Evolutionary conservation across 75 land plant genomes (phyloP).

Genomic region (Pinus tabuliformis): DNA sequence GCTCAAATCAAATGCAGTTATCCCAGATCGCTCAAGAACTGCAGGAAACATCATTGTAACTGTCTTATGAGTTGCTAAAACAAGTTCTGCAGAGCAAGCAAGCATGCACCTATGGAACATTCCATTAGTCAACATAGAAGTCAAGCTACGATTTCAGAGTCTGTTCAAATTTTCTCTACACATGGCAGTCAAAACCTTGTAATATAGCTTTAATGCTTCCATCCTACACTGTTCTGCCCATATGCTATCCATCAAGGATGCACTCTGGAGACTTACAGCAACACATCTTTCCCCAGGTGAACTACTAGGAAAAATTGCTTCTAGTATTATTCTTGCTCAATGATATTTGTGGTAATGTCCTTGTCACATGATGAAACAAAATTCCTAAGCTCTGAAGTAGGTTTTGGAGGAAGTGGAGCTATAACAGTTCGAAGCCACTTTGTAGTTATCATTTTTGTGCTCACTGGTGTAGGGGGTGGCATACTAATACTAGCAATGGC

Average conservation of each 20-base stretch:
- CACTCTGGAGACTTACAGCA: constrained; percentile 34
- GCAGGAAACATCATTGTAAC: constrained; percentile 88
- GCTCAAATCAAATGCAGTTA: constrained; percentile 95
- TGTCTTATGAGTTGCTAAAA: constrained; percentile 89
- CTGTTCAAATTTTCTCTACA: constrained; percentile 74
- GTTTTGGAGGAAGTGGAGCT: constrained; percentile 72
- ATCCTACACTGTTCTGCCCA: constrained; percentile 91
- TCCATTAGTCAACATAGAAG: constrained; percentile 82
- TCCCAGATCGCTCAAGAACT: constrained; percentile 90
- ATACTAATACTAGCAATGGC: constrained; percentile 26
- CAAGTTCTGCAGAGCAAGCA: constrained; percentile 95
- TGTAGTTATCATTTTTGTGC: constrained; percentile 91
- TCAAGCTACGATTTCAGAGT: constrained; percentile 59
- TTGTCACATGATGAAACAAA: constrained; percentile 74
- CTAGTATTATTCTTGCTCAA: constrained; percentile 75
- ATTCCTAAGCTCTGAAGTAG: constrained; percentile 59
- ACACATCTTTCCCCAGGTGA: constrained; percentile 47
- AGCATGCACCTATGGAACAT: constrained; percentile 98
- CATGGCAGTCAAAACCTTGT: constrained; percentile 80
- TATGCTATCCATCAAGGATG: constrained; percentile 60
- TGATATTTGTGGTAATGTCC: constrained; percentile 67
- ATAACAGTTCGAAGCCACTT: constrained; percentile 88
- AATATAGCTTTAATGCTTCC: constrained; percentile 87
- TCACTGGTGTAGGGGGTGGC: constrained; percentile 78
- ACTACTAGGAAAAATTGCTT: constrained; percentile 73